These are phyloP conservation scores for Parmales sp. DNA, from an alignment of 108 stramenopile genomes.

Conservation along the genomic window DNA sequence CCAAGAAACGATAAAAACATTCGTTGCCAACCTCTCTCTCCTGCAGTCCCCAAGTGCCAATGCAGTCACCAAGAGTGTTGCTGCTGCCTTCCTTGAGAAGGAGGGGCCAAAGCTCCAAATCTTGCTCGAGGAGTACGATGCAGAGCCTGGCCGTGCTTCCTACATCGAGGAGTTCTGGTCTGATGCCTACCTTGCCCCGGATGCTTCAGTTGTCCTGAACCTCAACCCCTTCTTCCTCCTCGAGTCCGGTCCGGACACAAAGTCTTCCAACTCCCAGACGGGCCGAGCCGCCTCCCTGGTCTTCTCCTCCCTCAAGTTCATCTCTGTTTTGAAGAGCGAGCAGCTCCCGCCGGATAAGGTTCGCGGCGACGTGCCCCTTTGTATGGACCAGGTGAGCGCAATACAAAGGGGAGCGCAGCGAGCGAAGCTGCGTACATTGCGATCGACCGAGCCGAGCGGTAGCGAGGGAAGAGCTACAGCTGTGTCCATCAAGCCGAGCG, in stretches of 20 bases:
- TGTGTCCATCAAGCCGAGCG: no score
- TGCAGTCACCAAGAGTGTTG: no score
- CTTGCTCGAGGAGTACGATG: constrained; percentile 57
- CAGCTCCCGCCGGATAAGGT: constrained; percentile 54
- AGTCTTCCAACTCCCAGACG: constrained; percentile 50
- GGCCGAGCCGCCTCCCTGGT: constrained; percentile 54
- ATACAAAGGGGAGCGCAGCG: no score
- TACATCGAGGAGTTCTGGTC: constrained; percentile 82
- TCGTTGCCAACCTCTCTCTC: no score
- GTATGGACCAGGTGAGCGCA: constrained; percentile 63
- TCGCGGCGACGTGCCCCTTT: constrained; percentile 55
- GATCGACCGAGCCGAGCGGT: no score
- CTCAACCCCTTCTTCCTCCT: constrained; percentile 77
- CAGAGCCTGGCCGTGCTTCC: constrained; percentile 37
- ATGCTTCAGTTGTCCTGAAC: constrained; percentile 64
- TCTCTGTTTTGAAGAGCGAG: constrained; percentile 49
- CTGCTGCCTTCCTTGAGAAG: no score
- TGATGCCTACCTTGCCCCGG: constrained; percentile 71
- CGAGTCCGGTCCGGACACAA: constrained; percentile 70
- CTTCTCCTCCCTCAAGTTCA: constrained; percentile 61
- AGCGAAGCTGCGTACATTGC: no score
- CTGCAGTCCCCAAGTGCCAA: no score
- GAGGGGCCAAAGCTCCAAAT: constrained; percentile 36
- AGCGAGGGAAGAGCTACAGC: no score
- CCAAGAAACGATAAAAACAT: no score